Conservation (phyloP, 2,329 filamentous ascomycete species). For the Triangularia setosa region DNA sequence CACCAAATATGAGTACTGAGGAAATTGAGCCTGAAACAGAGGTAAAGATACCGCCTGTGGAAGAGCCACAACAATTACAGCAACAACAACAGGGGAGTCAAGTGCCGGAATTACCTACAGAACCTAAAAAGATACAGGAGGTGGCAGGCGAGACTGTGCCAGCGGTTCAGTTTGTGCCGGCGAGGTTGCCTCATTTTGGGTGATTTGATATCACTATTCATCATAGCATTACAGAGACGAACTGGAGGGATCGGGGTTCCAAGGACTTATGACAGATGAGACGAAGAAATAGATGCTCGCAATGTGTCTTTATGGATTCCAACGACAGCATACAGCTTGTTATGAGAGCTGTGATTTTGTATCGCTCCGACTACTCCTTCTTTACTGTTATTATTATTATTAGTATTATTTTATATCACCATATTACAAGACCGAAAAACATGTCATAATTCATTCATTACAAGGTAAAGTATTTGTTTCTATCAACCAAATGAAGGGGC, state of each 20-base stretch:
- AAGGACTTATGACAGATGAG: background rate
- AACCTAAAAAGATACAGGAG: slow-evolving; percentile 15
- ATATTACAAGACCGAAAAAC: background rate
- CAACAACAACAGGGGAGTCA: slow-evolving; percentile 23
- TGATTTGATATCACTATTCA: background rate
- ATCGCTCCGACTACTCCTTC: background rate
- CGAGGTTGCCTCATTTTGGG: slow-evolving; percentile 53
- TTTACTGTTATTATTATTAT: background rate
- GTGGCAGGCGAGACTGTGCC: too few relatives aligned
- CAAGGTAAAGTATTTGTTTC: too few relatives aligned
- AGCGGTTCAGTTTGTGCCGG: slow-evolving; percentile 47
- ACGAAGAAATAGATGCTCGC: background rate
- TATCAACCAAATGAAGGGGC: too few relatives aligned
- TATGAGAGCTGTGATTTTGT: too few relatives aligned
- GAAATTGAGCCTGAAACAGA: background rate
- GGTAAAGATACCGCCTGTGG: background rate
- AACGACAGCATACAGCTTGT: background rate
- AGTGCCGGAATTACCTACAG: slow-evolving; percentile 1
- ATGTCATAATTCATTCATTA: too few relatives aligned
- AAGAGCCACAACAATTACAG: slow-evolving; percentile 1
- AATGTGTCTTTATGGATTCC: background rate
- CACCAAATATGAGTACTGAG: background rate
- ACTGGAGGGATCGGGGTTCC: background rate
- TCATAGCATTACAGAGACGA: background rate
- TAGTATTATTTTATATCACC: background rate